These are phyloP conservation scores for Voacanga thouarsii DNA, from an alignment of 257 asterid genomes.

Conservation along the genomic window DNA sequence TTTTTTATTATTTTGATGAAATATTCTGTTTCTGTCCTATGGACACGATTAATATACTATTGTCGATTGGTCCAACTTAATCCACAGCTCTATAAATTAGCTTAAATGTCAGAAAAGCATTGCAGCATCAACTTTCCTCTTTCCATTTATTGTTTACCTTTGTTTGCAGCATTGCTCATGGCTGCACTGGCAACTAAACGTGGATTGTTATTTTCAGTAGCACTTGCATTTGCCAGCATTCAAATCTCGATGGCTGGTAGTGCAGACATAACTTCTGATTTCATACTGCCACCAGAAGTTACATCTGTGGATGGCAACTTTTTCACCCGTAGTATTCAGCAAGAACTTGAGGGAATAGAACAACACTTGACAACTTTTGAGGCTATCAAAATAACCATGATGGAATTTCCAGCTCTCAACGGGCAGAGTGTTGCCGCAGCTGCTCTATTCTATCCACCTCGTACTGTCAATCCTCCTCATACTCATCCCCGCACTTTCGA, in stretches of 20 bases:
- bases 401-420: slow-evolving; percentile 27
- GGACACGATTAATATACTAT: too few relatives aligned
- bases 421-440: slow-evolving; percentile 37
- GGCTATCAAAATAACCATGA: slow-evolving; percentile 26
- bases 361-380: neutral
- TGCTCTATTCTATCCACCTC: slow-evolving; percentile 16
- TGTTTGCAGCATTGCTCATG: too few relatives aligned
- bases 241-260: slow-evolving; percentile 15
- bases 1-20: too few relatives aligned
- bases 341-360: slow-evolving; percentile 11
- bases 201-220: too few relatives aligned
- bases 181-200: too few relatives aligned
- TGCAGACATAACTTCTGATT: slow-evolving; percentile 33
- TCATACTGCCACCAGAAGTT: slow-evolving; percentile 19
- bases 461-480: slow-evolving; percentile 37
- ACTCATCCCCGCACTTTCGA: slow-evolving; percentile 39
- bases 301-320: slow-evolving; percentile 21
- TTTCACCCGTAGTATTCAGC: slow-evolving; percentile 18
- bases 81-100: too few relatives aligned
- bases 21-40: too few relatives aligned
- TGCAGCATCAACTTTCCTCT: too few relatives aligned
- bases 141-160: too few relatives aligned
- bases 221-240: too few relatives aligned
- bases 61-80: too few relatives aligned
- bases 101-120: too few relatives aligned